Base-by-base conservation (phyloP, 176 grass and related monocot species). In the Musa itinerans region DNA sequence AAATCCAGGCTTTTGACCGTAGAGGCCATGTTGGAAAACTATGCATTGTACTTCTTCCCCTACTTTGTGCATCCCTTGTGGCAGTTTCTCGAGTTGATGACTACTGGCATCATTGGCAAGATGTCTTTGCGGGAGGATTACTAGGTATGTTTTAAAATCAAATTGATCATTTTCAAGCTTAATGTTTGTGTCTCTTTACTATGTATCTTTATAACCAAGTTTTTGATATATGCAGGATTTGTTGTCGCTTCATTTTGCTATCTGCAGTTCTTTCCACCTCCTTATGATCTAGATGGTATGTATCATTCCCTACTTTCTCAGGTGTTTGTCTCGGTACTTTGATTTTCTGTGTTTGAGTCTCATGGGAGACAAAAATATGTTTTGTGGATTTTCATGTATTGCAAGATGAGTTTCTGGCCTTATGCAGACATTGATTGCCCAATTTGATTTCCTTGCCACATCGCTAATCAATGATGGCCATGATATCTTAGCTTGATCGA, bases 31-130 rank as follows among this genome's bases (percentile, higher is more conserved):
- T 66, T 66, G 63, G 20, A 26, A 66, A 66, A 34, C 63, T 66
- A 11, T 66, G 63, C 63, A 34, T 66, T 26, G 19, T 66, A 25
- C 22, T 66, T 66, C 63, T 66, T 66, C 63, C 63, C 9, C 11
- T 66, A 66, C 63, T 66, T 66, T 22, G 21, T 26, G 63, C 63
- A 66, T 24, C 63, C 20, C 63, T 66, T 29, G 63, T 66, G 2
- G 63, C 63, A 66, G 25, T 66, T 24, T 66, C 63, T 26, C 63
- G 63, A 66, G 63, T 66, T 25, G 63, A 66, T 29, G 63, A 66
- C 63, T 66, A 66, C 11, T 66, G 63, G 63, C 63, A 66, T 66
- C 63, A 66, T 25, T 66, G 63, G 63, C 63, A 66, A 66, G 63
- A 66, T 66, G 63, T 66, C 11, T 66, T 66, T 26, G 63, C 63